Evolutionary conservation across 139 green algal genomes (phyloP), one percentile per base, ranked within the genome.

Genomic region (Pseudopediastrum boryanum): DNA sequence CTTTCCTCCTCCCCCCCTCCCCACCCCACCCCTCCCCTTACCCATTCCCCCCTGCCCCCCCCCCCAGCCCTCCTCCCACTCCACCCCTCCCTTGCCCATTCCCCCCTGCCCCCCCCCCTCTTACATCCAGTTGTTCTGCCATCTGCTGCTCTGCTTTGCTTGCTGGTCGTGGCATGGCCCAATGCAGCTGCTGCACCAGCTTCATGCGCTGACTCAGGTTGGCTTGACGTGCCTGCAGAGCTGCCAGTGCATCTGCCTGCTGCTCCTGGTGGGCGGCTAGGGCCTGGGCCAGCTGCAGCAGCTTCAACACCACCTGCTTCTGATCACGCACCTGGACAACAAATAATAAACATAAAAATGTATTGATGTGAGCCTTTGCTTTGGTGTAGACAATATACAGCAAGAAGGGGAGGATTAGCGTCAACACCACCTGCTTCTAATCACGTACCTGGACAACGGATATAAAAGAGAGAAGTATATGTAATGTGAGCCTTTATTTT

Each of bases 171-270:
- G 76, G 64, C 64, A 72, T 16, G 0, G 23, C 48, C 76, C 76
- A 82, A 52, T 82, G 76, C 50, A 82, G 64, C 10, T 31, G 25
- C 21, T 64, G 65, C n/a, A 82, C 51, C 76, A 82, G 46, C 12
- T 13, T 41, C 35, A 39, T 27, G 21, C 76, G 76, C 50, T 82
- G 65, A 44, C 31, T 9, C 50, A 82, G 65, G 31, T 66, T 82
- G 48, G 35, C 48, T 3, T 59, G 29, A 48, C 46, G 43, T 29
- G 44, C 36, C 33, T 46, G 27, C 59, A 72, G 73, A 4, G 59
- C 23, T 21, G 35, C 59, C 2, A 80, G 52, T 36, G 39, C 71
- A 59, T 51, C 71, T 67, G 71, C 52, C 36, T 51, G 52, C 52
- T 68, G 51, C 33, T 66, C 42, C 2, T 46, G 50, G 23, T 68